Evolutionary conservation across 352 stramenopile genomes (phyloP), one percentile per base, ranked within the genome.

Genomic region (Globisporangium heterothallicum): DNA sequence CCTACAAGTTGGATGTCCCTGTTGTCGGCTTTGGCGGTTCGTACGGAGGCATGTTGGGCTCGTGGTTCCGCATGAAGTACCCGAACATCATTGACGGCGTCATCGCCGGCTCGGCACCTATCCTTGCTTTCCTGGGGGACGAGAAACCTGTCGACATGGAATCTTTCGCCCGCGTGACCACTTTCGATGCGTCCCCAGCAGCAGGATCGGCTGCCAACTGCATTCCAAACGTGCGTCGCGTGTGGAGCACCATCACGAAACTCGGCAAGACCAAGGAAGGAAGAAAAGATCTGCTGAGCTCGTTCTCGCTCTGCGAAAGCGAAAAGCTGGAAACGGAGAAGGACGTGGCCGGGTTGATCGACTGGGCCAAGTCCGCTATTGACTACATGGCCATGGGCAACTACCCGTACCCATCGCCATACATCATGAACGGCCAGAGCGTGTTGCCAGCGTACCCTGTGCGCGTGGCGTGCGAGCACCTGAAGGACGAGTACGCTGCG

Each of bases 381-480:
- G 93, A 94, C 69, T 92, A 87, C 69, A 76, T 98, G 73, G 92
- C 92, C 14, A 98, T 98, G 87, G 94, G 94, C 29, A 97, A 97
- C 68, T 99, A 96, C 66, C 96, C 96, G 8, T 99, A 98, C 70
- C 83, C 92, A 21, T 96, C 86, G n/a, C 80, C 74, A 10, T 99
- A 98, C 70, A 96, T 98, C 56, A 82, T 92, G 61, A 94, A 95
- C 36, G 87, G 86, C 24, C 48, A 69, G 36, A 85, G 72, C 42
- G 66, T 84, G n/a, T 61, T 98, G 36, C 94, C 92, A 1, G 71
- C 94, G 12, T 98, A 84, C 69, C 94, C 94, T 6, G 63, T 97
- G 35, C 88, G 89, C 30, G 79, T 77, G 7, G 87, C 91, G 14
- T 98, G 92, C 61, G 78, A 66, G 16, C 68, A 71, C 42, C 66